These are phyloP conservation scores for Pythium pectinolyticum DNA, from an alignment of 352 stramenopile species.

Conservation along the genomic window DNA sequence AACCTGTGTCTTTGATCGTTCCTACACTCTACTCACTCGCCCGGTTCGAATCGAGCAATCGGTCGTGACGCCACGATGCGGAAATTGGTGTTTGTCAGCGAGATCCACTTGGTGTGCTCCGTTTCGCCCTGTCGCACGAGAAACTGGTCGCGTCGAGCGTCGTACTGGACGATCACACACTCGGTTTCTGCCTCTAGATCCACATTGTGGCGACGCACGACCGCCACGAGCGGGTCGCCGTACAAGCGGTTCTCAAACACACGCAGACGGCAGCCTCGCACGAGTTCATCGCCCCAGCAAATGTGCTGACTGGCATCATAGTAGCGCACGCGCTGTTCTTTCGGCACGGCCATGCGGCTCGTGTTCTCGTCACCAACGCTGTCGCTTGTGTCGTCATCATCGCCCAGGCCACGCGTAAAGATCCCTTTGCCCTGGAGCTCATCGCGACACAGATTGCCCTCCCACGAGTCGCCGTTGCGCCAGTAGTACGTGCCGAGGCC, in stretches of 20 bases:
- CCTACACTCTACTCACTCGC: background rate
- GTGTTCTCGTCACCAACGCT: slow-evolving; percentile 8
- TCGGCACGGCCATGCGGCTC: background rate
- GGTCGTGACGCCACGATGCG: slow-evolving; percentile 36
- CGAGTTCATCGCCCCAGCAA: slow-evolving; percentile 69
- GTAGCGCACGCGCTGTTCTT: slow-evolving; percentile 44
- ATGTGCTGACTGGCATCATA: slow-evolving; percentile 62
- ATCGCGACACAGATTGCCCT: slow-evolving; percentile 55
- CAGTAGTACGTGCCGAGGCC: slow-evolving; percentile 59
- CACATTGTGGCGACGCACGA: slow-evolving; percentile 39
- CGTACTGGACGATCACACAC: slow-evolving; percentile 45
- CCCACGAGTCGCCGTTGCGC: slow-evolving; percentile 55
- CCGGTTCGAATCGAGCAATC: slow-evolving; percentile 29
- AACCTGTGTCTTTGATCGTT: slow-evolving; percentile 1
- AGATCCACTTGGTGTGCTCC: slow-evolving; percentile 50
- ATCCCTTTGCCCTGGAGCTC: slow-evolving; percentile 64
- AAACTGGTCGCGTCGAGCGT: slow-evolving; percentile 42
- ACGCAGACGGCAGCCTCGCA: slow-evolving; percentile 42
- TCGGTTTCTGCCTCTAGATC: slow-evolving; percentile 51
- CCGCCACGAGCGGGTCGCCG: slow-evolving; percentile 36
- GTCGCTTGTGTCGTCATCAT: slow-evolving; percentile 27
- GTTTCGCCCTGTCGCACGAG: slow-evolving; percentile 44
- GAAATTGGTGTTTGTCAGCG: slow-evolving; percentile 51
- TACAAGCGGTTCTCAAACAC: slow-evolving; percentile 50
- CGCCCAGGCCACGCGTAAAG: slow-evolving; percentile 38